Evolutionary conservation across 306 rosid species (phyloP).

Genomic region (Malus orientalis): DNA sequence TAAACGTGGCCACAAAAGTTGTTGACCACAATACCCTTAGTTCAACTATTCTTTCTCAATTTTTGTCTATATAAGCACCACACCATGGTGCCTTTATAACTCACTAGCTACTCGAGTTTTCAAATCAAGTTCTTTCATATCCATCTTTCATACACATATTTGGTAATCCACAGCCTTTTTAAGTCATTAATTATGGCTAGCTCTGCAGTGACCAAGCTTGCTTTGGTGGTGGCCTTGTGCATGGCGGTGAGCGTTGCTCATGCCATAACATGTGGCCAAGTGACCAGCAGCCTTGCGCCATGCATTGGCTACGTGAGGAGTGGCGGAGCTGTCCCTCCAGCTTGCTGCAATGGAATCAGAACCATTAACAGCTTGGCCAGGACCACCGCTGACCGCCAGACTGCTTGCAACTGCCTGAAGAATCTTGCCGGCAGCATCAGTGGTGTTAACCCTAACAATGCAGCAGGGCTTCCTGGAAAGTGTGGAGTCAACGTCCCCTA

Average conservation of each 20-base stretch:
- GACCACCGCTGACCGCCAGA: constrained; percentile 21
- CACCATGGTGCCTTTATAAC: neutral
- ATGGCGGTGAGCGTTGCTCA: constrained; percentile 27
- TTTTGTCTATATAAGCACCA: neutral
- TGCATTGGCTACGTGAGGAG: neutral
- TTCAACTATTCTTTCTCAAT: neutral
- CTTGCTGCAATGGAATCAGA: constrained; percentile 26
- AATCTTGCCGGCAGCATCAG: neutral
- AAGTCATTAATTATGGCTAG: constrained; percentile 6
- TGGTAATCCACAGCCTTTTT: neutral
- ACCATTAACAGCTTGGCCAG: neutral
- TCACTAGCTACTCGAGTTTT: neutral
- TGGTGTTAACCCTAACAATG: neutral
- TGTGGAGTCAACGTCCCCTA: constrained; percentile 49
- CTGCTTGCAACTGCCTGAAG: constrained; percentile 40
- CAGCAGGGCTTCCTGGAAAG: constrained; percentile 23
- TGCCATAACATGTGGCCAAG: constrained; percentile 41
- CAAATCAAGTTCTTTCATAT: neutral
- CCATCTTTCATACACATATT: neutral
- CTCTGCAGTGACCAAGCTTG: constrained; percentile 15
- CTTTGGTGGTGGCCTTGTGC: constrained; percentile 19
- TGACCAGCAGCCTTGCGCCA: neutral
- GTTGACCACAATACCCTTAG: neutral
- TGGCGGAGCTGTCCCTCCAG: neutral
- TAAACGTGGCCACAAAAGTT: neutral